phyloP scores from a whole-genome alignment of 768 basidiomycete genomes.

The Boletus sp. region DNA sequence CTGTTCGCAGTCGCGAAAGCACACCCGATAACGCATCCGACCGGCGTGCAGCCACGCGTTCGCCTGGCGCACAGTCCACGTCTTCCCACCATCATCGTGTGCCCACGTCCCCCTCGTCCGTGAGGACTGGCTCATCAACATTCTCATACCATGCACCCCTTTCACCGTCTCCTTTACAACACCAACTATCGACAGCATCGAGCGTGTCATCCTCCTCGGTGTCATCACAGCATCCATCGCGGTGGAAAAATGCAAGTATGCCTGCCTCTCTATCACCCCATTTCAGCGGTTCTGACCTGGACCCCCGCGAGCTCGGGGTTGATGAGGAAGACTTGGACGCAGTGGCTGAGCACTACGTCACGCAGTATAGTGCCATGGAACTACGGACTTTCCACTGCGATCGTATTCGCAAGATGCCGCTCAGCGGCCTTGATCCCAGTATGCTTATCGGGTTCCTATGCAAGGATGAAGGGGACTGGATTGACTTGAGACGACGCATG shows the following conservation, averaged over 20 bases:
- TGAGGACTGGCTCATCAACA: slow-evolving; percentile 44
- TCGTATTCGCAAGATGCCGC: slow-evolving; percentile 91
- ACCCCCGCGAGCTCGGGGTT: slow-evolving; percentile 37
- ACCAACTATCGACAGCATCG: slow-evolving; percentile 52
- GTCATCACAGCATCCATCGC: slow-evolving; percentile 32
- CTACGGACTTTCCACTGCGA: slow-evolving; percentile 94
- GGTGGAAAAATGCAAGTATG: slow-evolving; percentile 27
- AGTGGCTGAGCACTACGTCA: slow-evolving; percentile 60
- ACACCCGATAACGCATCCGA: slow-evolving; percentile 34
- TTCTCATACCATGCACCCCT: slow-evolving; percentile 57
- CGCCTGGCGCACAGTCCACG: slow-evolving; percentile 18
- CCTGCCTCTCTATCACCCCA: slow-evolving; percentile 18
- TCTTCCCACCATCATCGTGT: slow-evolving; percentile 32
- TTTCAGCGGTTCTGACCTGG: slow-evolving; percentile 30
- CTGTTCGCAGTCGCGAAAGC: slow-evolving; percentile 24
- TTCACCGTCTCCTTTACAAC: slow-evolving; percentile 64
- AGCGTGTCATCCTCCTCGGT: slow-evolving; percentile 28
- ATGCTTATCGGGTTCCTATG: slow-evolving; percentile 95
- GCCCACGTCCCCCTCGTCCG: slow-evolving; percentile 52
- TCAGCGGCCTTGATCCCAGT: slow-evolving; percentile 89
- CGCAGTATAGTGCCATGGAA: slow-evolving; percentile 69
- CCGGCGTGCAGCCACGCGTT: slow-evolving; percentile 23
- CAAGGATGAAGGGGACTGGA: slow-evolving; percentile 80
- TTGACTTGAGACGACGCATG: slow-evolving; percentile 70
- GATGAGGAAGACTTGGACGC: slow-evolving; percentile 38